A percentile compares a stretch with the other conserved stretches of the same genome.
Conservation (phyloP, 2,329 filamentous ascomycete genomes). For the Colletotrichum sp. region DNA sequence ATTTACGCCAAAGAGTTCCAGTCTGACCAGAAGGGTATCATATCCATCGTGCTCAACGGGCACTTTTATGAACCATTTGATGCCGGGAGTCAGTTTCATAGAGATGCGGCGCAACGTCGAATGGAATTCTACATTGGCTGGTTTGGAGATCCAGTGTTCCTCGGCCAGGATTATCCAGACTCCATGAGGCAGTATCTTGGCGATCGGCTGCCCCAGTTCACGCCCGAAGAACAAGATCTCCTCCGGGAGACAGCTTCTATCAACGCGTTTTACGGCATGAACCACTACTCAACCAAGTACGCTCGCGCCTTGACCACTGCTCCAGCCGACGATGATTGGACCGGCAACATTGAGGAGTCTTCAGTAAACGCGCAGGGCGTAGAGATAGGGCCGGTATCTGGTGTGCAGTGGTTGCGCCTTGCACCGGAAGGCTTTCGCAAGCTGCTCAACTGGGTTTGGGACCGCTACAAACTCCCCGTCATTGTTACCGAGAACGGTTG, state of each 20-base stretch:
- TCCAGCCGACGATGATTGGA: slow-evolving; percentile 28
- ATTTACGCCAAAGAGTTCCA: slow-evolving; percentile 37
- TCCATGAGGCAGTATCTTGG: slow-evolving; percentile 32
- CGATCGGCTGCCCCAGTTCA: slow-evolving; percentile 32
- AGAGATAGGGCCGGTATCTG: slow-evolving; percentile 17
- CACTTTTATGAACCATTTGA: slow-evolving; percentile 43
- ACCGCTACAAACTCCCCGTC: slow-evolving; percentile 30
- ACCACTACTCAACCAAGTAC: slow-evolving; percentile 43
- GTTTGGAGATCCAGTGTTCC: slow-evolving; percentile 43
- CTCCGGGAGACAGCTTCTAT: slow-evolving; percentile 26
- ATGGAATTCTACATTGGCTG: slow-evolving; percentile 44
- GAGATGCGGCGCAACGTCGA: slow-evolving; percentile 34
- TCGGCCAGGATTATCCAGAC: slow-evolving; percentile 25
- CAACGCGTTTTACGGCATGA: slow-evolving; percentile 44
- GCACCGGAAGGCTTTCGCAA: slow-evolving; percentile 31
- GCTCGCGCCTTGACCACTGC: slow-evolving; percentile 29
- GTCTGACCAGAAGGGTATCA: slow-evolving; percentile 30
- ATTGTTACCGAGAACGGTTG: slow-evolving; percentile 36
- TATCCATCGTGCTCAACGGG: slow-evolving; percentile 41
- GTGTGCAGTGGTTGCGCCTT: slow-evolving; percentile 6
- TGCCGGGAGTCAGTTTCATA: slow-evolving; percentile 24
- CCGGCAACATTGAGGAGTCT: slow-evolving; percentile 26
- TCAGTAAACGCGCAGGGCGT: slow-evolving; percentile 31
- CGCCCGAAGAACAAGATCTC: slow-evolving; percentile 28
- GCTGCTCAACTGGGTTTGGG: slow-evolving; percentile 30